These are phyloP conservation scores for Arachis hypogaea DNA, from an alignment of 306 rosid species.

Conservation along the genomic window DNA sequence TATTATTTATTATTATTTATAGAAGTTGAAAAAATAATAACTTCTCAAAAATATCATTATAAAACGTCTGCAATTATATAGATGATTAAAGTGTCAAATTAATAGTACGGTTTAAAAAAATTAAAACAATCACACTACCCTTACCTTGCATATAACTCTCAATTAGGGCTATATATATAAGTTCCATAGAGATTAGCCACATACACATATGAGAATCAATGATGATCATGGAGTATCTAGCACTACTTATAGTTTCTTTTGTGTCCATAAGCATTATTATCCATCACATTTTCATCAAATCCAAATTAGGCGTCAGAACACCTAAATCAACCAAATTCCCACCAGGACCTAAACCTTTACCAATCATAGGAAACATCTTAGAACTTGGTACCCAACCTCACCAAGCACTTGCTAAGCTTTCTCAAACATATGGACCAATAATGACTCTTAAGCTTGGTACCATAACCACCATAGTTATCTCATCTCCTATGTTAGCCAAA, in stretches of 20 bases:
- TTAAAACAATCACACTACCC: no score
- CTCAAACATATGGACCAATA: background rate
- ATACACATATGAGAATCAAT: no score
- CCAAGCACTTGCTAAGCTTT: conserved; percentile 34
- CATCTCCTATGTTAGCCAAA: conserved; percentile 29
- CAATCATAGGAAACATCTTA: conserved; percentile 45
- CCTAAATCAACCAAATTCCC: conserved; percentile 20
- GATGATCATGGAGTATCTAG: background rate
- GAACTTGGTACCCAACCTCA: conserved; percentile 36
- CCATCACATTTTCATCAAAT: background rate
- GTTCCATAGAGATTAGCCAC: no score
- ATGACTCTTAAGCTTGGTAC: conserved; percentile 23
- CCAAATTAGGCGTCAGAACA: background rate
- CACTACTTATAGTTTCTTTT: background rate
- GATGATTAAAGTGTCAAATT: no score
- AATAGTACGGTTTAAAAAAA: no score
- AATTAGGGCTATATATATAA: no score
- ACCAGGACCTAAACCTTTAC: conserved; percentile 51
- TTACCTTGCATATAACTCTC: no score
- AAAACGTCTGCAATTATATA: no score
- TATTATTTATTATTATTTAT: no score
- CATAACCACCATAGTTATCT: conserved; percentile 25
- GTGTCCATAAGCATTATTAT: background rate
- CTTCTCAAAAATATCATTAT: no score
- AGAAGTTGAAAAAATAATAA: no score